Percentiles rank a stretch among this genome's conserved stretches.
phyloP scores from a whole-genome alignment of 345 rosid species.

The Bruguiera gymnorhiza region DNA sequence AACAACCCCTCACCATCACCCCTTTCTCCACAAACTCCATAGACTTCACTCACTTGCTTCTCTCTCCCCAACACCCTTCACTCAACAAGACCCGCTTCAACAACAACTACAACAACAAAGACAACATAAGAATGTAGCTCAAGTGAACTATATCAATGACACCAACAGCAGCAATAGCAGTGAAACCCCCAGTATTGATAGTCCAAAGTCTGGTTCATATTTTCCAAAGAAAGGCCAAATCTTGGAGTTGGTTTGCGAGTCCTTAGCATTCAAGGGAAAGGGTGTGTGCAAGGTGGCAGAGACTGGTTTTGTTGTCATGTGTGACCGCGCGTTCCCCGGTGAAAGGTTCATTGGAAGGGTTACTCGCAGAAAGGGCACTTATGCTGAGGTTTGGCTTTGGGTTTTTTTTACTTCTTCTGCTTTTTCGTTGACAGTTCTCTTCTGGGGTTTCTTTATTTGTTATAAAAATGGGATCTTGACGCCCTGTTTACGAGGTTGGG shows the following conservation, averaged over 20 bases:
- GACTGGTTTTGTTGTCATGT: slow-evolving; percentile 80
- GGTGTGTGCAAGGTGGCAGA: slow-evolving; percentile 77
- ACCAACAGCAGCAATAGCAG: not conserved
- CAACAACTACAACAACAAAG: slow-evolving; percentile 4
- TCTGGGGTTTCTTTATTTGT: not conserved
- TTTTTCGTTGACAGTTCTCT: not conserved
- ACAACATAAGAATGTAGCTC: slow-evolving; percentile 6
- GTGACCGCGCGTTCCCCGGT: slow-evolving; percentile 89
- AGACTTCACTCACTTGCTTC: slow-evolving; percentile 32
- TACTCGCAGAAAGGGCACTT: slow-evolving; percentile 71
- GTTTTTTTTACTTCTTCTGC: not conserved
- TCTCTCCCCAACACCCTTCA: slow-evolving; percentile 21
- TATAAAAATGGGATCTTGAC: not conserved
- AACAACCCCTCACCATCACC: slow-evolving; percentile 6
- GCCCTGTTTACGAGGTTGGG: no score
- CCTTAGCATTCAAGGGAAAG: slow-evolving; percentile 85
- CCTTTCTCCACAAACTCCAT: slow-evolving; percentile 35
- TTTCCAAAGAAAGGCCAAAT: slow-evolving; percentile 79
- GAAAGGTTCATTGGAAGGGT: slow-evolving; percentile 87
- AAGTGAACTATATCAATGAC: slow-evolving; percentile 1
- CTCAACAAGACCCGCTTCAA: slow-evolving; percentile 23
- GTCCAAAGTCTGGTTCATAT: slow-evolving; percentile 32
- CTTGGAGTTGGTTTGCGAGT: slow-evolving; percentile 78
- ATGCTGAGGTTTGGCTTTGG: slow-evolving; percentile 62
- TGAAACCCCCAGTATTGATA: not conserved